Percentiles rank a stretch among this genome's conserved stretches.
Evolutionary conservation across 192 early-diverging fungal species (phyloP).

Genomic region (Gonapodya prolifera): DNA sequence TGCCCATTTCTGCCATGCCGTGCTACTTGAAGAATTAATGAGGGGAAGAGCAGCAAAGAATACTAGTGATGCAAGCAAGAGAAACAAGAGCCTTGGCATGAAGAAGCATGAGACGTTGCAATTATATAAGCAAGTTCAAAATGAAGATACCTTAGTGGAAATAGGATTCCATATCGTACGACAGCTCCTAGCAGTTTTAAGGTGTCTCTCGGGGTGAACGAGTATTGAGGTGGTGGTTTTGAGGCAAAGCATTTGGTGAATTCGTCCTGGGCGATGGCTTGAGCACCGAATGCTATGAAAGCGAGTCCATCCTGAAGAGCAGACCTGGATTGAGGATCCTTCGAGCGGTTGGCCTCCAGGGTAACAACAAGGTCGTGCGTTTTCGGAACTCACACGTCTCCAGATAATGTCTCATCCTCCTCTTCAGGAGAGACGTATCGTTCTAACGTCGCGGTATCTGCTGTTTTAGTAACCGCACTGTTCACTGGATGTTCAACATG

Average conservation of each 20-base stretch:
- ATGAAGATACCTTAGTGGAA: conserved; percentile 3
- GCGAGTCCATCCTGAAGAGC: conserved; percentile 33
- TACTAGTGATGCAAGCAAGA: conserved; percentile 14
- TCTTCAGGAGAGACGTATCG: background rate
- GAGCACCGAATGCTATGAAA: conserved; percentile 35
- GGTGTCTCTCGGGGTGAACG: conserved; percentile 10
- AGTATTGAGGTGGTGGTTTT: conserved; percentile 15
- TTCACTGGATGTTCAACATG: background rate
- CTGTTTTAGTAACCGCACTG: background rate
- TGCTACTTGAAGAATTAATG: conserved; percentile 10
- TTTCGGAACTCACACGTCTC: background rate
- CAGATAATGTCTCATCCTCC: background rate
- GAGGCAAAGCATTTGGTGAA: conserved; percentile 37
- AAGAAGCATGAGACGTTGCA: conserved; percentile 25
- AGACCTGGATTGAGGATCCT: conserved; percentile 1
- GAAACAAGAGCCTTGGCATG: conserved; percentile 26
- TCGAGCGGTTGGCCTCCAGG: background rate
- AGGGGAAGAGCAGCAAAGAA: conserved; percentile 32
- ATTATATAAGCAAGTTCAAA: conserved; percentile 15
- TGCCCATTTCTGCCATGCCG: conserved; percentile 19
- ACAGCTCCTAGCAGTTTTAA: conserved; percentile 28
- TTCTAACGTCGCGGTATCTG: background rate
- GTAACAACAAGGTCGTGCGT: background rate
- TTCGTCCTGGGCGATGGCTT: conserved; percentile 39
- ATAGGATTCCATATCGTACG: conserved; percentile 21